Base-by-base conservation (phyloP, 1,139 yeast genomes). In the Kodamaea derodonti region DNA sequence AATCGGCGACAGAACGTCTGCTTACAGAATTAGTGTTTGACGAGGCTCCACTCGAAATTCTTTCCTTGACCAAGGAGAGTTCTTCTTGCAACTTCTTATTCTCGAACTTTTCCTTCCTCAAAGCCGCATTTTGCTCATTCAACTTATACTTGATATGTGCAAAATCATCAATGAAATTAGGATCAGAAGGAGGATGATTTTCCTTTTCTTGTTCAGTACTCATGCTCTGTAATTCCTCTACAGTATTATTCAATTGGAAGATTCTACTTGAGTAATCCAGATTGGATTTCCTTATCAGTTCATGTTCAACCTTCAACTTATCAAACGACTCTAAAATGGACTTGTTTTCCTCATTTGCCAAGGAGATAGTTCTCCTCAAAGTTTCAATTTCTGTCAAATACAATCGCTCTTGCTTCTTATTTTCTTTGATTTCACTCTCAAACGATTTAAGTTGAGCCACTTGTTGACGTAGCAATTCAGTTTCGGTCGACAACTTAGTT, bases 41-140 rank as follows among this genome's bases (percentile, higher is more conserved):
- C 35, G 34, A 43, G 34, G 41, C 45, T 9, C 25, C 14, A 11
- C 10, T 13, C 1, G 35, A 25, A 24, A 62, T 52, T 35, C 70
- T 56, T 24, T 52, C 71, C 44, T 79, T 83, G 10, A 83, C 56
- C 45, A 80, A 60, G 23, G 70, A 66, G 35, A 81, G 48, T 40
- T 82, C 86, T 33, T 81, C 80, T n/a, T 63, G 57, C 28, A 81
- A 52, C 43, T 74, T 72, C 51, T 56, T 60, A 41, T 75, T 78
- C 41, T 77, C 83, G 33, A 76, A 73, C 34, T 66, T 64, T 42
- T 77, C 80, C 32, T 65, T 71, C 29, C 78, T 65, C 32, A 77
- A 50, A 4, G 60, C 53, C 6, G 80, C 80, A 38, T 69, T 66
- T 27, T 65, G 69, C 39, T 78, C 82, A 41, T 75, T 74, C 27